Conservation (phyloP, 208 protist genomes). For the Leishmania gerbilli region DNA sequence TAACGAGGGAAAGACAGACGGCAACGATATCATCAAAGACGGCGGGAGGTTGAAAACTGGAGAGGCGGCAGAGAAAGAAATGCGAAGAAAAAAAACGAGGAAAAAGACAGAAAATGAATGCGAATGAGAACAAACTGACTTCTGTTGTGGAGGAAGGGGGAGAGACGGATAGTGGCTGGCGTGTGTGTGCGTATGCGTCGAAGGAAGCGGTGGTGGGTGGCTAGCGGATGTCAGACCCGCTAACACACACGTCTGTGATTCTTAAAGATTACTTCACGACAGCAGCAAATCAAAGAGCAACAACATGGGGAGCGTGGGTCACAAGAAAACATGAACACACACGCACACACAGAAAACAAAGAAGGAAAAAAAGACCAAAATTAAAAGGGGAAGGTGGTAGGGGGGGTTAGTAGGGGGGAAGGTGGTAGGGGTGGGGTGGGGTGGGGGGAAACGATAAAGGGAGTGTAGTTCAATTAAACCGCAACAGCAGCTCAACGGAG, state of each 20-base stretch:
- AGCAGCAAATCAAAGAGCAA: background rate
- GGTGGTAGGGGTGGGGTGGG: background rate
- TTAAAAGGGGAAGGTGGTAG: background rate
- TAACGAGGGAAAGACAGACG: background rate
- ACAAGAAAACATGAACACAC: background rate
- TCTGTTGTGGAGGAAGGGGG: background rate
- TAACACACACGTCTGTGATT: background rate
- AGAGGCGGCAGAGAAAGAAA: background rate
- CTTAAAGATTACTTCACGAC: background rate
- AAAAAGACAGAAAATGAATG: background rate
- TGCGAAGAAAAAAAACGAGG: background rate
- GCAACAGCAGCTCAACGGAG: background rate
- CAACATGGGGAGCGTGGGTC: background rate
- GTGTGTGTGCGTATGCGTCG: background rate
- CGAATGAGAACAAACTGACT: too few species aligned
- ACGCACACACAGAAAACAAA: background rate
- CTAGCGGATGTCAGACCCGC: background rate
- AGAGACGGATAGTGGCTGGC: background rate
- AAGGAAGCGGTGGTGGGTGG: background rate
- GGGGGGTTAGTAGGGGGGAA: background rate
- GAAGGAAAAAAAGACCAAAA: background rate
- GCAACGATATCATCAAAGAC: background rate
- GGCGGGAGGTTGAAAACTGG: background rate
- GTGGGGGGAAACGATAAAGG: background rate
- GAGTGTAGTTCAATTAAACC: background rate